These are phyloP conservation scores for Nepenthes alata DNA, from an alignment of 179 eudicot species.

Conservation along the genomic window DNA sequence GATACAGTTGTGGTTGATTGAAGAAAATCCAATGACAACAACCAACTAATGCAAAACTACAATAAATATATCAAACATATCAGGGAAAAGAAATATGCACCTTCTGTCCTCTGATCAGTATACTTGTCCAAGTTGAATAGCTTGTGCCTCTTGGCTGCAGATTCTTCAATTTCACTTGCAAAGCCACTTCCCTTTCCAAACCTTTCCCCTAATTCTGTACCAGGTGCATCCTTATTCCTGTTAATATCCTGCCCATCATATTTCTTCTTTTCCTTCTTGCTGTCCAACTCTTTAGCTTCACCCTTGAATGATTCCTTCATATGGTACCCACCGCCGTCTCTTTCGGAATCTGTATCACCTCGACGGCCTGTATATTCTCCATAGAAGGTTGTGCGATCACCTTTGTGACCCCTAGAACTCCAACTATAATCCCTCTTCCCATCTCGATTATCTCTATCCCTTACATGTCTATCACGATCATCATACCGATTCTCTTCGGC, in stretches of 20 bases:
- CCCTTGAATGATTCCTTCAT: conserved; percentile 18
- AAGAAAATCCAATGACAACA: conserved; percentile 9
- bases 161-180: conserved; percentile 20
- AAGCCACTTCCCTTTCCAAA: conserved; percentile 20
- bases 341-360: conserved; percentile 24
- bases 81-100: conserved; percentile 10
- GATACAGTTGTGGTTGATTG: conserved; percentile 10
- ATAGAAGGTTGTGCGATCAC: conserved; percentile 26
- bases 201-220: conserved; percentile 19
- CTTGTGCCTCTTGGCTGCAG: conserved; percentile 48
- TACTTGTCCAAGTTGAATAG: conserved; percentile 19
- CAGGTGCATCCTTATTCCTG: conserved; percentile 21
- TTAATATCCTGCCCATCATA: conserved; percentile 22
- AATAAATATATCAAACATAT: conserved; percentile 4
- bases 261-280: conserved; percentile 31
- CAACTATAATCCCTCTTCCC: conserved; percentile 41
- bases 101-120: conserved; percentile 29
- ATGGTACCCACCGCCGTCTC: conserved; percentile 24
- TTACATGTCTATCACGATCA: conserved; percentile 36
- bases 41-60: background rate
- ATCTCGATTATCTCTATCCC: conserved; percentile 40
- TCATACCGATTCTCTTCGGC: conserved; percentile 19
- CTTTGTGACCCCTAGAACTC: conserved; percentile 33
- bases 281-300: conserved; percentile 28
- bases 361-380: conserved; percentile 28